phyloP scores from a whole-genome alignment of 306 rosid species.

The Lathyrus aphaca region DNA sequence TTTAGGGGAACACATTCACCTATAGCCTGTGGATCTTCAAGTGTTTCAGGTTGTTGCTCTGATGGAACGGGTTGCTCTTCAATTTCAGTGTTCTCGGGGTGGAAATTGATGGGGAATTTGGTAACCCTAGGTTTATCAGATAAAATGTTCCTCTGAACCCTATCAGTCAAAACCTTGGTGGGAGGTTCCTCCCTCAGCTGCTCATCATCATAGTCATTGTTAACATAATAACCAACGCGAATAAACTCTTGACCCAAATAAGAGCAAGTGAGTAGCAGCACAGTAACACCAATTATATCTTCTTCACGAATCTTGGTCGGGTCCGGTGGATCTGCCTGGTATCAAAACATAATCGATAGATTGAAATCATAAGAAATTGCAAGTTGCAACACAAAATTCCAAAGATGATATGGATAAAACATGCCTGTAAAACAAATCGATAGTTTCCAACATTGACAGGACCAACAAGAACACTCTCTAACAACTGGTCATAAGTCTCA shows the following conservation, averaged over 20 bases:
- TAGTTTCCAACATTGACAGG: slow-evolving; percentile 94
- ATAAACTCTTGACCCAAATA: slow-evolving; percentile 88
- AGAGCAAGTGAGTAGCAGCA: slow-evolving; percentile 81
- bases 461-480: slow-evolving; percentile 94
- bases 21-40: slow-evolving; percentile 45
- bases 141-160: slow-evolving; percentile 86
- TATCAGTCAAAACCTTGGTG: slow-evolving; percentile 67
- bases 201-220: slow-evolving; percentile 92
- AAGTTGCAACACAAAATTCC: neutral
- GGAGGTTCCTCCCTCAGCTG: slow-evolving; percentile 96
- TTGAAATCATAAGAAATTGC: slow-evolving; percentile 21
- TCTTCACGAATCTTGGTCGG: slow-evolving; percentile 92
- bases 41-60: slow-evolving; percentile 50
- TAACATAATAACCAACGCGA: slow-evolving; percentile 89
- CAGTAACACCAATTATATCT: slow-evolving; percentile 88
- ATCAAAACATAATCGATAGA: slow-evolving; percentile 7
- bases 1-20: slow-evolving; percentile 46
- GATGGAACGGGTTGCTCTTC: slow-evolving; percentile 57
- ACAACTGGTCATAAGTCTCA: slow-evolving; percentile 84
- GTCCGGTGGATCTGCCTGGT: slow-evolving; percentile 92
- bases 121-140: slow-evolving; percentile 95
- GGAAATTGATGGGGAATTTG: slow-evolving; percentile 77
- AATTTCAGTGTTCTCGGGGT: slow-evolving; percentile 59
- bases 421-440: slow-evolving; percentile 85
- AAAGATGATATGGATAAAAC: neutral